These are phyloP conservation scores for Saccharum hybrid DNA, from an alignment of 202 grass and related monocot species.

Conservation along the genomic window DNA sequence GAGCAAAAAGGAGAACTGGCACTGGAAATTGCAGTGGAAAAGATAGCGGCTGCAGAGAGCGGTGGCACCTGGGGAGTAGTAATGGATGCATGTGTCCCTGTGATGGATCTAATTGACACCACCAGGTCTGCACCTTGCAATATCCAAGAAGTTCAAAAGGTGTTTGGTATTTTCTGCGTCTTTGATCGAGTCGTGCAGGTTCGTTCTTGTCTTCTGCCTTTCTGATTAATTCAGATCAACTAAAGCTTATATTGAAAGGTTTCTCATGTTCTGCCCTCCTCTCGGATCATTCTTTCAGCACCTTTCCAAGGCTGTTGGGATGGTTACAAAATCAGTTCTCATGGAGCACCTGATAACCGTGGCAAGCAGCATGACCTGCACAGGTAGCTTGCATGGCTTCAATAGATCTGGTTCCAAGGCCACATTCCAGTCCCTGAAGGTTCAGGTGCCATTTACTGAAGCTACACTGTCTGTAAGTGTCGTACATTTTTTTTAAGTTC, in stretches of 20 bases:
- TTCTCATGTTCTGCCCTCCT: conserved; percentile 42
- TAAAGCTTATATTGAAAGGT: conserved; percentile 11
- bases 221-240: conserved; percentile 24
- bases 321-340: conserved; percentile 74
- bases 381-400: conserved; percentile 82
- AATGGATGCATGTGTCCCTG: conserved; percentile 85
- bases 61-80: conserved; percentile 65
- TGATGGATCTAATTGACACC: conserved; percentile 81
- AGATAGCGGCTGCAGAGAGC: conserved; percentile 41
- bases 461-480: conserved; percentile 78
- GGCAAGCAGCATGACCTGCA: conserved; percentile 82
- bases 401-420: conserved; percentile 65
- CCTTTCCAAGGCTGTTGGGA: conserved; percentile 65
- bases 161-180: conserved; percentile 69
- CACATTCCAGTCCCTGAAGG: conserved; percentile 67
- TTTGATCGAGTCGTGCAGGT: conserved; percentile 74
- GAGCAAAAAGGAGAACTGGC: conserved; percentile 65
- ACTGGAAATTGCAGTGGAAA: conserved; percentile 63
- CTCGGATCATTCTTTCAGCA: conserved; percentile 53
- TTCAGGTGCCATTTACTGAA: conserved; percentile 81
- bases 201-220: conserved; percentile 30
- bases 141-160: conserved; percentile 66
- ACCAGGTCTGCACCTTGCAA: conserved; percentile 65
- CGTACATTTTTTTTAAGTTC: conserved; percentile 35
- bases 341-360: conserved; percentile 70